Evolutionary conservation across 345 rosid species (phyloP).

Genomic region (Crucihimalaya himalaica): DNA sequence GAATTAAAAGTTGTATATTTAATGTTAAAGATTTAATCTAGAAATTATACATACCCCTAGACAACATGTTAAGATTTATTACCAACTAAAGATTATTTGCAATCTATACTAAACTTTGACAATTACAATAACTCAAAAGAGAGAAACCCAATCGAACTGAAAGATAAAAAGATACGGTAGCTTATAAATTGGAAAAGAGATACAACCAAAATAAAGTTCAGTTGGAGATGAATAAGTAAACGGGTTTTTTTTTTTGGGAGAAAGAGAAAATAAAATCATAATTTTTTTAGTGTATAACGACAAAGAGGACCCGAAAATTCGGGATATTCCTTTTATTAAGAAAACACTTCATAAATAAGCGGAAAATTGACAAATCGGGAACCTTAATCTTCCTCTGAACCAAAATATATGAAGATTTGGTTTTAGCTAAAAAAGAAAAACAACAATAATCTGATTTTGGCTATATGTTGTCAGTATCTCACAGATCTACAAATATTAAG

Average conservation of each 20-base stretch:
- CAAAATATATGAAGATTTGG: background rate
- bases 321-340: too few relatives aligned
- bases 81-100: background rate
- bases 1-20: too few relatives aligned
- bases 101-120: background rate
- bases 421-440: background rate
- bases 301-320: too few relatives aligned
- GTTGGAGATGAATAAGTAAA: background rate
- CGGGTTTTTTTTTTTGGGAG: too few relatives aligned
- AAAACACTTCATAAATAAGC: background rate
- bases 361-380: background rate
- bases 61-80: background rate
- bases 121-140: background rate
- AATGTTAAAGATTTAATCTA: background rate
- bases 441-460: background rate
- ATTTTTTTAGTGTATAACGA: background rate
- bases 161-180: background rate
- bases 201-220: background rate
- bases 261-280: too few relatives aligned
- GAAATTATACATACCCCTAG: background rate
- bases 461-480: background rate
- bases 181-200: background rate
- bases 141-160: background rate
- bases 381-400: background rate
- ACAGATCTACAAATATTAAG: background rate